A percentile compares a stretch with the other conserved stretches of the same genome.
phyloP scores from a whole-genome alignment of 2,329 filamentous ascomycete genomes.

The Penicillium crustosum region DNA sequence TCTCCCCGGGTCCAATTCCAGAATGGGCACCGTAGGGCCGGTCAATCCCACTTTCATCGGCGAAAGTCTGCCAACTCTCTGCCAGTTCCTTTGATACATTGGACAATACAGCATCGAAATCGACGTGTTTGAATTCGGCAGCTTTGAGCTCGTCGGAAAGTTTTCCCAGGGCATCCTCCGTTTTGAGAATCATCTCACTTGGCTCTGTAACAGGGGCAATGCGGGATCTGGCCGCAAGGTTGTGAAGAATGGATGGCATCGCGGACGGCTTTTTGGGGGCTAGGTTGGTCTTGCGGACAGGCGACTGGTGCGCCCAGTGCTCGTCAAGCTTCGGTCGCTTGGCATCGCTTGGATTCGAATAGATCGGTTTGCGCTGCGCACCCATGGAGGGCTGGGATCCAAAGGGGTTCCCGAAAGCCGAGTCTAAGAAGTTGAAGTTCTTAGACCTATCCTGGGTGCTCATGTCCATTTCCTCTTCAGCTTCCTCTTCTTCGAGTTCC shows the following conservation, averaged over 20 bases:
- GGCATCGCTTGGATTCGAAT: constrained; percentile 44
- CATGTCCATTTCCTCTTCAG: constrained; percentile 33
- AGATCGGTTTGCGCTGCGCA: constrained; percentile 38
- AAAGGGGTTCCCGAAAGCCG: constrained; percentile 29
- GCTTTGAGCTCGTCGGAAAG: constrained; percentile 56
- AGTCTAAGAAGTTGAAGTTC: constrained; percentile 35
- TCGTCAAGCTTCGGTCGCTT: constrained; percentile 46
- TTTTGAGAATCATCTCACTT: constrained; percentile 69
- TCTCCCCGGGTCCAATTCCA: constrained; percentile 64
- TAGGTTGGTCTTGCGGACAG: constrained; percentile 33
- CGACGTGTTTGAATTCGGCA: constrained; percentile 32
- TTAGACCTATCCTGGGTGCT: constrained; percentile 19
- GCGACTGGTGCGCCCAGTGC: constrained; percentile 37
- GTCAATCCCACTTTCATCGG: constrained; percentile 44
- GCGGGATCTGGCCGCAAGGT: constrained; percentile 59
- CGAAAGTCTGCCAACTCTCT: constrained; percentile 34
- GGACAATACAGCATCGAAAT: constrained; percentile 35
- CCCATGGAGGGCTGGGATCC: constrained; percentile 6
- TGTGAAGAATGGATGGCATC: constrained; percentile 70
- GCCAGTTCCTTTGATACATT: constrained; percentile 38
- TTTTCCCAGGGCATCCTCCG: constrained; percentile 67
- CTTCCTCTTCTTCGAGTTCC: constrained; percentile 44
- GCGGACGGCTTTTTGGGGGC: constrained; percentile 57
- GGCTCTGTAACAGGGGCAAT: constrained; percentile 66
- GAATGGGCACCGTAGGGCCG: constrained; percentile 46